phyloP scores from a whole-genome alignment of 1,284 basidiomycete genomes.

The Fomitopsis pinicola region DNA sequence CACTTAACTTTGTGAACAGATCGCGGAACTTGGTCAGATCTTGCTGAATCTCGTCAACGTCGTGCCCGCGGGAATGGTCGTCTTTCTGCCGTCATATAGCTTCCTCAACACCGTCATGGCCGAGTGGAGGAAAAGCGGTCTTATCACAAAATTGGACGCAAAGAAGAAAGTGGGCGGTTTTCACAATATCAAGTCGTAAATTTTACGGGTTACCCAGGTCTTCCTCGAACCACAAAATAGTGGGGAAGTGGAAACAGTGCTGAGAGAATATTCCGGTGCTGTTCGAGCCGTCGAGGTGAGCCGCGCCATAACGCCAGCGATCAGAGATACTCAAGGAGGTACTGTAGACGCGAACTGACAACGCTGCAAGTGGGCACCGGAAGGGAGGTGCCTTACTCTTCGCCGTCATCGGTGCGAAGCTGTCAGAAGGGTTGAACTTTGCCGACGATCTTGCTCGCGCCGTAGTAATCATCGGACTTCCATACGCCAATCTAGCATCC shows the following conservation, averaged over 20 bases:
- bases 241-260: constrained; percentile 70
- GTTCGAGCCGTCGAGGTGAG: constrained; percentile 36
- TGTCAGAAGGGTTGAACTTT: constrained; percentile 98
- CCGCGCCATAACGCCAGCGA: neutral
- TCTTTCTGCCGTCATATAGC: constrained; percentile 92
- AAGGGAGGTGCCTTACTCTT: constrained; percentile 74
- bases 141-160: constrained; percentile 55
- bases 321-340: too few relatives aligned
- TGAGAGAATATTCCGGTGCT: constrained; percentile 74
- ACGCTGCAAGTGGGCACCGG: constrained; percentile 8
- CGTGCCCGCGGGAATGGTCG: constrained; percentile 85
- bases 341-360: constrained; percentile 5
- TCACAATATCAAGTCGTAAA: neutral
- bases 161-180: constrained; percentile 66
- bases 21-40: constrained; percentile 82
- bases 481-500: constrained; percentile 91
- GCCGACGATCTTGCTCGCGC: constrained; percentile 85
- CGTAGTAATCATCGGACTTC: constrained; percentile 88
- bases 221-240: constrained; percentile 87
- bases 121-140: constrained; percentile 63
- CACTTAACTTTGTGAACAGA: constrained; percentile 35
- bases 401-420: constrained; percentile 94
- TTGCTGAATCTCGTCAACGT: constrained; percentile 77
- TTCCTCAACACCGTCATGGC: constrained; percentile 71
- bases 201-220: constrained; percentile 41